Base-by-base conservation (phyloP, 805 yeast genomes). In the Gaillardinia entomophila region DNA sequence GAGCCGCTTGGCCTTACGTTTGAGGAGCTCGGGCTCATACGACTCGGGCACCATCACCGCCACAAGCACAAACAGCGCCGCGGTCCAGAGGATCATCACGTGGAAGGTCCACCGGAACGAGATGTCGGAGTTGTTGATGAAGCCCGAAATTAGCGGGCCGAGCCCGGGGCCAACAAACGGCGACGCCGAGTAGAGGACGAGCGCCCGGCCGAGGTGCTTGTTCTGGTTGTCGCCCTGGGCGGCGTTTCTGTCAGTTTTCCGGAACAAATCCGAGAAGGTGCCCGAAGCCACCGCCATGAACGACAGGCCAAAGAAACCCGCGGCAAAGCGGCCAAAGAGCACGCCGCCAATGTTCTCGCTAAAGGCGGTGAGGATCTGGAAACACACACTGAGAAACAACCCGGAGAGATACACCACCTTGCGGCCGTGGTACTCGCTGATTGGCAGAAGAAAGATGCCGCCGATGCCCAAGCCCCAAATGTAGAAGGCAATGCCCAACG, bases 351-450 rank as follows among this genome's bases (percentile, higher is more conserved):
- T 41, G 33, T 50, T 53, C 18, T 44, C 30, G 26, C 46, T 27
- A 32, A 56, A 53, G 6, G 51, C 51, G 2, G 58, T 55, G 12
- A 55, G 36, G 19, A 53, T 39, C 35, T 53, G 50, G 38, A 56
- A 49, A 3, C 40, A 36, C 13, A 46, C 42, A 12, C 45, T 45
- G 8, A 49, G 26, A 5, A 37, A 24, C 2, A 55, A 36, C 3
- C 59, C 58, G 2, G 58, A 49, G 1, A 64, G 37, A 25, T 82
- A 55, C 4, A 75, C 54, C 6, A 69, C 61, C 26, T 71, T 72
- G 35, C 92, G 62, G 2, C 92, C 92, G 38, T 68, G 60, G 22
- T 75, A 55, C 49, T 83, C 92, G 14, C 84, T 75, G 11, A 75
- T 48, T 32, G 75, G 73, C 2, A 87, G 82, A 35, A 82, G 42